A percentile compares a stretch with the other conserved stretches of the same genome.
Evolutionary conservation across 257 asterid genomes (phyloP).

Genomic region (Solanum dulcamara): DNA sequence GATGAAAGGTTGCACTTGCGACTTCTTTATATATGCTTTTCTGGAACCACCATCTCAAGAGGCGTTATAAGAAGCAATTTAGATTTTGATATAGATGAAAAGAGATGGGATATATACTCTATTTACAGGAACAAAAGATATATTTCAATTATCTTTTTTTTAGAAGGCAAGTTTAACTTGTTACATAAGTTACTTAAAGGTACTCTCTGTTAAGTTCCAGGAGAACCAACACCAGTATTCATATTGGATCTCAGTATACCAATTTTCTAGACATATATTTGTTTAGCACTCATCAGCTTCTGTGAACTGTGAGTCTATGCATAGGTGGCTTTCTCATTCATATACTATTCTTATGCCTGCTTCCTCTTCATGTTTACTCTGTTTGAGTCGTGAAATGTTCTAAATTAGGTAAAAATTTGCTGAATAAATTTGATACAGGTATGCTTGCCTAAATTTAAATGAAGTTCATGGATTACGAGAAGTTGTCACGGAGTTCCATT

Average conservation of each 20-base stretch:
- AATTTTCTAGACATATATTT: neutral
- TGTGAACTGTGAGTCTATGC: neutral
- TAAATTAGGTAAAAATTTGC: neutral
- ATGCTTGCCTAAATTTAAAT: constrained; percentile 43
- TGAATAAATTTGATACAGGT: constrained; percentile 29
- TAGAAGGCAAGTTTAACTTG: neutral
- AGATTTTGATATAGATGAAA: neutral
- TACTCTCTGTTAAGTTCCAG: neutral
- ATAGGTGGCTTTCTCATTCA: neutral
- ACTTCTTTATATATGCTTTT: neutral
- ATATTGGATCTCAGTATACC: neutral
- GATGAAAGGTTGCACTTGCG: neutral
- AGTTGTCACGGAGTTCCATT: constrained; percentile 51
- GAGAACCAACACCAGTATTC: neutral
- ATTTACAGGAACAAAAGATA: neutral
- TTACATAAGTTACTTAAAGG: neutral
- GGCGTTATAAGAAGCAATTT: neutral
- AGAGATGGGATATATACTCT: neutral
- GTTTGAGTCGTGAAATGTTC: neutral
- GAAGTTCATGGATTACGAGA: constrained; percentile 63
- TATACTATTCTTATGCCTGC: neutral
- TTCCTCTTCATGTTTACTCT: neutral
- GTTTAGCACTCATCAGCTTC: neutral
- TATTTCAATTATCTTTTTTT: neutral
- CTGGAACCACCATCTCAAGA: neutral